Evolutionary conservation across 192 early-diverging fungal genomes (phyloP).

Genomic region (Coemansia sp.): DNA sequence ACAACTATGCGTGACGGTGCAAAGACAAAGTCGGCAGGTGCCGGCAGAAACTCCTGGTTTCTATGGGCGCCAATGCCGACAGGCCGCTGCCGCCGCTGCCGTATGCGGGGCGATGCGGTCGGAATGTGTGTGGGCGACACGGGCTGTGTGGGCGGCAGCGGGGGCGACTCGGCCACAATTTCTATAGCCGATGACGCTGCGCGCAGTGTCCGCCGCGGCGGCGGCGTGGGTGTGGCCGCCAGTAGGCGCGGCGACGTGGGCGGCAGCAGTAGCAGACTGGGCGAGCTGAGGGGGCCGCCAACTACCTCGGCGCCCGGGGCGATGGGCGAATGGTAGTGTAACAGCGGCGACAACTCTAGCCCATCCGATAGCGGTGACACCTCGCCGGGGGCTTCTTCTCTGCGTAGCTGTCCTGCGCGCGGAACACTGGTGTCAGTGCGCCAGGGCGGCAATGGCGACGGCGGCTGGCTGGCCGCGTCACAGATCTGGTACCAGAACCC

Average conservation of each 20-base stretch:
- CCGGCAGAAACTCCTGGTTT: conserved; percentile 12
- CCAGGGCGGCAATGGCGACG: conserved; percentile 38
- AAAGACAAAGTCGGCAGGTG: conserved; percentile 21
- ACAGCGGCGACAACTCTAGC: no score
- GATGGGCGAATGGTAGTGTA: no score
- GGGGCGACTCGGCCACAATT: conserved; percentile 20
- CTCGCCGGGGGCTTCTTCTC: no score
- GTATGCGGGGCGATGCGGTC: background rate
- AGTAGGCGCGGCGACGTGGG: background rate
- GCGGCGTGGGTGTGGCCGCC: background rate
- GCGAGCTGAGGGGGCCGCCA: no score
- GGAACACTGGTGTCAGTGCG: no score
- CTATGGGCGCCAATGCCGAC: no score
- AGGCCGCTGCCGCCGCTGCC: background rate
- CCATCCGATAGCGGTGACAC: no score
- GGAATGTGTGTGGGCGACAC: conserved; percentile 20
- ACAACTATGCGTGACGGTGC: conserved; percentile 22
- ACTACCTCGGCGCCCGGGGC: no score
- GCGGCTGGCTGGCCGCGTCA: background rate
- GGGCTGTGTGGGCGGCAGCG: conserved; percentile 20
- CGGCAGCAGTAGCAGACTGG: no score
- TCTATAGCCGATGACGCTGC: no score
- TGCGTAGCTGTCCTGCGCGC: background rate
- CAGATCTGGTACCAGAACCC: conserved; percentile 34
- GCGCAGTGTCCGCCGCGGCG: conserved; percentile 1